These are phyloP conservation scores for Paraphoma chrysanthemicola DNA, from an alignment of 2,329 filamentous ascomycete genomes.

Conservation along the genomic window DNA sequence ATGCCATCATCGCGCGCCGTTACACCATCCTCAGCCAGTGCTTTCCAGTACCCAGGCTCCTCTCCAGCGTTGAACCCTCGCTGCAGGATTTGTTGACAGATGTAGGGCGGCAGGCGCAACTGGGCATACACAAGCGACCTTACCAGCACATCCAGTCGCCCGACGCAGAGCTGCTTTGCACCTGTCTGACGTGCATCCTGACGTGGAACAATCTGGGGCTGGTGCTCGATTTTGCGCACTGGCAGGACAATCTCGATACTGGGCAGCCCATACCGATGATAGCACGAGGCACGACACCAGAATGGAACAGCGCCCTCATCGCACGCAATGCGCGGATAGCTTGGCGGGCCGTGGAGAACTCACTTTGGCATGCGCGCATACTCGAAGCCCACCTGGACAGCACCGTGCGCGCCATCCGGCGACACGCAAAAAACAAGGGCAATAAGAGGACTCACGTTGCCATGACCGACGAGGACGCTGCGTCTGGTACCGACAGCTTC, in stretches of 20 bases:
- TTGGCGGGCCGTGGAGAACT: slow-evolving; percentile 53
- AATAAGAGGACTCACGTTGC: slow-evolving; percentile 56
- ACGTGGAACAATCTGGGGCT: slow-evolving; percentile 65
- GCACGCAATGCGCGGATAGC: slow-evolving; percentile 54
- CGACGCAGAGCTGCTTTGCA: slow-evolving; percentile 59
- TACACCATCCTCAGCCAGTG: slow-evolving; percentile 61
- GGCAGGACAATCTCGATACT: slow-evolving; percentile 60
- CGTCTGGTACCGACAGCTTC: slow-evolving; percentile 58
- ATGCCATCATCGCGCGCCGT: slow-evolving; percentile 53
- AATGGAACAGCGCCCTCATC: slow-evolving; percentile 60
- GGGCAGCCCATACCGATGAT: slow-evolving; percentile 62
- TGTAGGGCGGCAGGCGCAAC: slow-evolving; percentile 51
- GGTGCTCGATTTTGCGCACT: slow-evolving; percentile 63
- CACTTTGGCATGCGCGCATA: slow-evolving; percentile 60
- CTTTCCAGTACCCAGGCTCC: slow-evolving; percentile 58
- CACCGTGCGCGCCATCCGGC: slow-evolving; percentile 54
- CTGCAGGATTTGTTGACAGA: slow-evolving; percentile 50
- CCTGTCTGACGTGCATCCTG: slow-evolving; percentile 63
- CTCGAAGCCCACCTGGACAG: slow-evolving; percentile 58
- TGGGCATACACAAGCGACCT: slow-evolving; percentile 57
- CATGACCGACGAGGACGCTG: slow-evolving; percentile 56
- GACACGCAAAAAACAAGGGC: slow-evolving; percentile 58
- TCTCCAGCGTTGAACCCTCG: slow-evolving; percentile 49
- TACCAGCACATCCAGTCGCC: slow-evolving; percentile 61
- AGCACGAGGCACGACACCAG: slow-evolving; percentile 54